phyloP scores from a whole-genome alignment of 495 filamentous ascomycete species.

The Schizothecium vesticola region DNA sequence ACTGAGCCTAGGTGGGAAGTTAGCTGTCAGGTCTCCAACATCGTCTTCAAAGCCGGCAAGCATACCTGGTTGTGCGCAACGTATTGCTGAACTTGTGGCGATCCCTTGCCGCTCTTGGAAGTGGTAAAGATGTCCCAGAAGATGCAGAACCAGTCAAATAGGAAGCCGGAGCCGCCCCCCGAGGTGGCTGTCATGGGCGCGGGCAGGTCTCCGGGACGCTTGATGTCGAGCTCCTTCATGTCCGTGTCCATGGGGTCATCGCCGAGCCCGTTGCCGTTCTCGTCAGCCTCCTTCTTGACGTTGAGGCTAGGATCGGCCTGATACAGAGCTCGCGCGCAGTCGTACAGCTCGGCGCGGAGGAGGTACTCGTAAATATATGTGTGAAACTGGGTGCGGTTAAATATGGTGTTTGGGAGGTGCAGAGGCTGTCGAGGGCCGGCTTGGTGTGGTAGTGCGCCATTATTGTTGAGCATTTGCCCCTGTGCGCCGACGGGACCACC shows the following conservation, averaged over 20 bases:
- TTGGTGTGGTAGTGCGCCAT: slow-evolving; percentile 45
- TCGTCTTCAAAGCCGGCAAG: not conserved
- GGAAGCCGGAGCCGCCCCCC: slow-evolving; percentile 63
- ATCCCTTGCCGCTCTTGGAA: slow-evolving; percentile 62
- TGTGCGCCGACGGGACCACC: slow-evolving; percentile 57
- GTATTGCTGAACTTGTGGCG: slow-evolving; percentile 57
- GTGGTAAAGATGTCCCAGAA: slow-evolving; percentile 89
- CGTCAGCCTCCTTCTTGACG: slow-evolving; percentile 54
- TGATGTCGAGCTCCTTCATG: slow-evolving; percentile 69
- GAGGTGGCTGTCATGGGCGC: slow-evolving; percentile 61
- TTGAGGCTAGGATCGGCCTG: slow-evolving; percentile 56
- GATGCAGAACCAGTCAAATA: slow-evolving; percentile 91
- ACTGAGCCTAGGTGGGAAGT: slow-evolving; percentile 49
- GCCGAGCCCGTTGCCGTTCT: slow-evolving; percentile 69
- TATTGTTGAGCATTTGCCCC: slow-evolving; percentile 71
- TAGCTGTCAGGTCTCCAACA: slow-evolving; percentile 10
- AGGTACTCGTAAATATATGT: slow-evolving; percentile 99
- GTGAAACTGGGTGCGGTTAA: slow-evolving; percentile 58
- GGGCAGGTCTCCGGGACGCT: slow-evolving; percentile 73
- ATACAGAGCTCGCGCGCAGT: slow-evolving; percentile 69
- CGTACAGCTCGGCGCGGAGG: slow-evolving; percentile 71
- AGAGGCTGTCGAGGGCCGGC: slow-evolving; percentile 22
- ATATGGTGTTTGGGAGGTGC: slow-evolving; percentile 27
- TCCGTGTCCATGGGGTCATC: slow-evolving; percentile 79
- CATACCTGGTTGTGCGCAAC: slow-evolving; percentile 77